Base-by-base conservation (phyloP, 2,329 filamentous ascomycete genomes). In the Fusarium luffae region DNA sequence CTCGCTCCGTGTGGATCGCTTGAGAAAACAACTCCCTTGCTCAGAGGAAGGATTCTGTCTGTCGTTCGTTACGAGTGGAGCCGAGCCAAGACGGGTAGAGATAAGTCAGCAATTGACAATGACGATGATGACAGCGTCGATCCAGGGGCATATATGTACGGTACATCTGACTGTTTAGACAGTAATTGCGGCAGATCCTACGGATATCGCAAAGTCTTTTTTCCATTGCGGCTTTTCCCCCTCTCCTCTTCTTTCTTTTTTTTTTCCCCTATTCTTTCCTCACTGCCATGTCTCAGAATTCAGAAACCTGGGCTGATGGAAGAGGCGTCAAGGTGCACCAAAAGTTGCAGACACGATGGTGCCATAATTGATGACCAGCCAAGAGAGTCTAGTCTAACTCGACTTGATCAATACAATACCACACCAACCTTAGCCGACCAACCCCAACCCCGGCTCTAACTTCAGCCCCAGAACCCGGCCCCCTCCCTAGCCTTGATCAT, bases 121-220 rank as follows among this genome's bases (percentile, higher is more conserved):
- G 66, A 66, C 66, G 65, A 66, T 68, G 66, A 68, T 68, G 66
- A 69, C 66, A 68, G 64, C 49, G 65, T 50, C 59, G 44, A 64
- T 68, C 64, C 49, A 68, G 65, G 66, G 66, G 54, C 47, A 23
- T 30, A 37, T 37, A 37, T 37, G 34, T 37, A 37, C 34, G 34
- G 34, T 37, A 37, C 34, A 37, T 37, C 34, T 37, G 34, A 37
- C 18, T 37, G 18, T 37, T n/a, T n/a, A n/a, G 34, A 37, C 18
- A 37, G 34, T 12, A 37, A n/a, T 12, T 6, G 47, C 30, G 46
- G 21, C 27, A 52, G 57, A 58, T 67, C 42, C 47, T 27, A 50
- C 44, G 34, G 34, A 37, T 37, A 37, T 37, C 46, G 46, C 27
- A 59, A 27, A 23, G 32, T 37, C 37, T 30, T 54, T 50, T 12